phyloP scores from a whole-genome alignment of 768 basidiomycete genomes.

The Cubamyces lactineus region DNA sequence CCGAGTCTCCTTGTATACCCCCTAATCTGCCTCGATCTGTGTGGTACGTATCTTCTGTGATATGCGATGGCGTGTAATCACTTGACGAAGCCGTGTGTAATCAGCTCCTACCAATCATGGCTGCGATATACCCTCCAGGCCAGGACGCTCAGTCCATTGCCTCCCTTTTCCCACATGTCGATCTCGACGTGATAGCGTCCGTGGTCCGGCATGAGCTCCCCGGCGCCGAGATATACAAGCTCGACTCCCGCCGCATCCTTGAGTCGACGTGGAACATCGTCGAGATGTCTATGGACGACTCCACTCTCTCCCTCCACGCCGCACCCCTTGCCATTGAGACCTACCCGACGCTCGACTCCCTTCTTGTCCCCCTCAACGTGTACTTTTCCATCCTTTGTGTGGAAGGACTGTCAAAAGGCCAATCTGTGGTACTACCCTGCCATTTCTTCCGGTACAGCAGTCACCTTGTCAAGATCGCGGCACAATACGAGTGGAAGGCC shows the following conservation, averaged over 20 bases:
- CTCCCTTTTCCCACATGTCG: constrained; percentile 32
- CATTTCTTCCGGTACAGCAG: constrained; percentile 37
- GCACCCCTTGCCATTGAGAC: constrained; percentile 31
- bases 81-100: constrained; percentile 10
- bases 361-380: constrained; percentile 34
- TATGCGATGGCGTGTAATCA: constrained; percentile 3
- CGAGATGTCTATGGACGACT: constrained; percentile 32
- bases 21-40: constrained; percentile 1
- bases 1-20: constrained; percentile 2
- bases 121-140: constrained; percentile 22
- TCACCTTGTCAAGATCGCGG: constrained; percentile 34
- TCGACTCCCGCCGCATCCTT: constrained; percentile 36
- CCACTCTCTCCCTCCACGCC: constrained; percentile 25
- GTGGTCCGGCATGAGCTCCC: constrained; percentile 32
- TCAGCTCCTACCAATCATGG: constrained; percentile 18
- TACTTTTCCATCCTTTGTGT: constrained; percentile 36
- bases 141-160: constrained; percentile 25
- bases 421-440: constrained; percentile 29
- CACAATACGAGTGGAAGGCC: constrained; percentile 36
- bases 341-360: constrained; percentile 33
- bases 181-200: constrained; percentile 27
- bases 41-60: constrained; percentile 17
- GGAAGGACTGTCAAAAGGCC: constrained; percentile 30
- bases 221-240: constrained; percentile 34
- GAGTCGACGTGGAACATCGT: constrained; percentile 35